Evolutionary conservation across 495 filamentous ascomycete species (phyloP).

Genomic region (Penicillium goetzii): DNA sequence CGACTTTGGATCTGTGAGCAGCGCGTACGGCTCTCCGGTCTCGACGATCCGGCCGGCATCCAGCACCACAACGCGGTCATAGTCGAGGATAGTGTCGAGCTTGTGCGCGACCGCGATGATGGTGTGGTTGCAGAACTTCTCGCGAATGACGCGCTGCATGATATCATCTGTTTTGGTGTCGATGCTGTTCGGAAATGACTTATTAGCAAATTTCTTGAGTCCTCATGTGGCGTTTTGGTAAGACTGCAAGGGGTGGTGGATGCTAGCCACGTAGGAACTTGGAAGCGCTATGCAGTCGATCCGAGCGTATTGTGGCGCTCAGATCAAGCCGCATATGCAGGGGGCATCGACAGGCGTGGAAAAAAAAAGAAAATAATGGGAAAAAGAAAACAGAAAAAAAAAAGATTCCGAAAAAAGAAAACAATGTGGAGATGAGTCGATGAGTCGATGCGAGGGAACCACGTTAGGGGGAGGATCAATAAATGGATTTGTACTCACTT

Average conservation of each 20-base stretch:
- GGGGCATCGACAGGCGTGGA: slow-evolving; percentile 24
- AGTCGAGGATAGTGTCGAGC: slow-evolving; percentile 61
- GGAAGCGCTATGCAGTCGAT: slow-evolving; percentile 1
- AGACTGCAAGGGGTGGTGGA: slow-evolving; percentile 21
- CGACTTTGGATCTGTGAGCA: slow-evolving; percentile 36
- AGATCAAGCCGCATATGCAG: slow-evolving; percentile 35
- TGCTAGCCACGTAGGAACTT: background rate
- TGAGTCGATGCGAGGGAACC: slow-evolving; percentile 20
- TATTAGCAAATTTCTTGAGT: slow-evolving; percentile 11
- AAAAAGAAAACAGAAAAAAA: slow-evolving; percentile 12
- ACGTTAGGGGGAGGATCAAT: slow-evolving; percentile 22
- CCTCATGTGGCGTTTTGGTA: background rate
- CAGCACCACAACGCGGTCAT: slow-evolving; percentile 53
- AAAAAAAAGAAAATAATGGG: slow-evolving; percentile 1
- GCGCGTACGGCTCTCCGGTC: slow-evolving; percentile 44
- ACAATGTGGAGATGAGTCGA: slow-evolving; percentile 2
- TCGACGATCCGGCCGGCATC: slow-evolving; percentile 52
- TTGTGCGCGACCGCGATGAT: slow-evolving; percentile 66
- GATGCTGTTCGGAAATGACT: slow-evolving; percentile 38
- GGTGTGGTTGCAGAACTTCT: slow-evolving; percentile 60
- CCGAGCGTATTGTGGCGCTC: slow-evolving; percentile 20
- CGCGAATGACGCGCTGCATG: slow-evolving; percentile 62
- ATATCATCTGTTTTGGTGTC: slow-evolving; percentile 59
- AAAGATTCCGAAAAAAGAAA: slow-evolving; percentile 17
- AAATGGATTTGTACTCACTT: slow-evolving; percentile 40